Evolutionary conservation across 805 yeast species (phyloP).

Genomic region (Barnettozyma vustinii): DNA sequence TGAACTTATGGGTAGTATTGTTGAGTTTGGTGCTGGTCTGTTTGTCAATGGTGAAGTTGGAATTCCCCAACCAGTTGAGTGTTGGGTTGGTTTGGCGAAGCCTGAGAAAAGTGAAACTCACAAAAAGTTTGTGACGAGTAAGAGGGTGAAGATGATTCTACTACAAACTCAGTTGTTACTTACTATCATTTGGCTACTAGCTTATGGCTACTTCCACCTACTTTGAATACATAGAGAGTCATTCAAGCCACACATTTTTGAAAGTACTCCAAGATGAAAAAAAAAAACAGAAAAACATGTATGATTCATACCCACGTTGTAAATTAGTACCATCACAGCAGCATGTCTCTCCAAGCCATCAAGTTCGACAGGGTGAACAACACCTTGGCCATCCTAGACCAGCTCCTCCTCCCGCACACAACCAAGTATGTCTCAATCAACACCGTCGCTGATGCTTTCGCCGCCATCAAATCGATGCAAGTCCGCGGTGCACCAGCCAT

Average conservation of each 20-base stretch:
- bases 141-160: not conserved
- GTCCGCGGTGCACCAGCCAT: conserved; percentile 99
- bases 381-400: conserved; percentile 66
- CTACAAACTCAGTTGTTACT: not conserved
- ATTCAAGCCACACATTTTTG: too few species aligned
- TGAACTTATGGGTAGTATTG: not conserved
- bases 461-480: conserved; percentile 84
- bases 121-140: not conserved
- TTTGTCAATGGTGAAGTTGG: not conserved
- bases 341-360: conserved; percentile 57
- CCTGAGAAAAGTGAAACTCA: not conserved
- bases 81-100: not conserved
- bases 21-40: not conserved
- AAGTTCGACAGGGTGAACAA: conserved; percentile 45
- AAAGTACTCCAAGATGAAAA: too few species aligned
- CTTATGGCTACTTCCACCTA: not conserved
- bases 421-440: conserved; percentile 60
- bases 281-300: too few species aligned
- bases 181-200: not conserved
- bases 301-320: not conserved
- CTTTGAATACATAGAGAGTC: not conserved
- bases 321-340: not conserved
- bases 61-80: not conserved
- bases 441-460: conserved; percentile 69
- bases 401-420: conserved; percentile 74